Evolutionary conservation across 495 filamentous ascomycete genomes (phyloP).

Genomic region (Tuber microsphaerosporum): DNA sequence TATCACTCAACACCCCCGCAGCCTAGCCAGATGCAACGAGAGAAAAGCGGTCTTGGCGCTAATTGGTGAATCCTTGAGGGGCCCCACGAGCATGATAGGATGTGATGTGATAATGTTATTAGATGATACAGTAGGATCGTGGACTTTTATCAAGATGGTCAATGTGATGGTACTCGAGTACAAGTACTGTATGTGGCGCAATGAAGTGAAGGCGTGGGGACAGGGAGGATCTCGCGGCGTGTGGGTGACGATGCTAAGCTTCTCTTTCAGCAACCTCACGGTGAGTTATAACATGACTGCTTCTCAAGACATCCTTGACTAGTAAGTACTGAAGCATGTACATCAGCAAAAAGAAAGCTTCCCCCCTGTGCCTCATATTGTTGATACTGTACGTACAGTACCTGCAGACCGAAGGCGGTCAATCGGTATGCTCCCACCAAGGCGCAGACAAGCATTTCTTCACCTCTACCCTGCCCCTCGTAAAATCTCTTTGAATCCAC

Average conservation of each 20-base stretch:
- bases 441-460: neutral
- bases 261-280: neutral
- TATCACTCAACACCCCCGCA: neutral
- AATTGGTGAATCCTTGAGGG: neutral
- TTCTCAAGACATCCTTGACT: too few species aligned
- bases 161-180: too few species aligned
- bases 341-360: too few species aligned
- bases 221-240: neutral
- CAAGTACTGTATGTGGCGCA: neutral
- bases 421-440: neutral
- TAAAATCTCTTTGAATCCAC: too few species aligned
- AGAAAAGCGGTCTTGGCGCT: neutral
- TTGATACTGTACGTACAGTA: too few species aligned
- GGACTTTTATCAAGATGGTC: neutral
- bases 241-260: neutral
- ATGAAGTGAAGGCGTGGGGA: neutral
- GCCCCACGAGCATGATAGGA: neutral
- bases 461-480: neutral
- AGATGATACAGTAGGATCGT: neutral
- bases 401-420: neutral
- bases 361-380: too few species aligned
- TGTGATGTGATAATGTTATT: neutral
- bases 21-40: neutral
- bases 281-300: too few species aligned
- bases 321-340: too few species aligned